Base-by-base conservation (phyloP, 129 eudicot genomes). In the Oenanthe sinensis region DNA sequence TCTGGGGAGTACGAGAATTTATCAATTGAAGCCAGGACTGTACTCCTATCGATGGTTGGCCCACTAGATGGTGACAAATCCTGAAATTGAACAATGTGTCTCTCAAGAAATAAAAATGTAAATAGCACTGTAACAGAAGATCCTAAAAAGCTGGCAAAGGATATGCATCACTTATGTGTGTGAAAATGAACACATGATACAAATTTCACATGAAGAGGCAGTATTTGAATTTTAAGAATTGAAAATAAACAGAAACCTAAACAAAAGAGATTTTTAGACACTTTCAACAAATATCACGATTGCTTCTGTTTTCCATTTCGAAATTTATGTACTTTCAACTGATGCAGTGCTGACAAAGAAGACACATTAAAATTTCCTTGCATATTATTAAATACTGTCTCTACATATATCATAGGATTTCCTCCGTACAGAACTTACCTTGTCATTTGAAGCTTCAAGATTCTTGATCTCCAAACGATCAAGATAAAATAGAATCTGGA, bases 401-500 rank as follows among this genome's bases (percentile, higher is more conserved):
- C 37, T 43, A 5, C 15, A 10, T 43, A 4, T 43, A 14, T 74
- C 55, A 71, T 28, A 45, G 26, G 26, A 44, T 17, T n/a, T 44
- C 45, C 26, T 42, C 52, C 0, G 39, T 14, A 74, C 17, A 30
- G 17, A 63, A 87, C 44, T 80, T 81, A 86, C 95, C 92, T 87
- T 83, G 52, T 79, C 73, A 42, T 43, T 81, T 76, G 74, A 68
- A 58, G 77, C 76, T 83, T 82, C 86, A 78, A 65, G 54, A 80
- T 83, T 74, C 81, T 85, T 85, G 46, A 86, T 84, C 80, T 83
- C 89, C 84, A 93, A 84, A 28, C 91, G 69, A 78, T 88, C 91
- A 71, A 74, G 75, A 84, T 80, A 93, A 33, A 93, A 85, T 40
- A 93, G 81, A 48, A 88, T 80, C 98, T 93, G 85, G 80, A 82